phyloP scores from a whole-genome alignment of 1,139 yeast species.

The Lodderomyces oxycetoniae region DNA sequence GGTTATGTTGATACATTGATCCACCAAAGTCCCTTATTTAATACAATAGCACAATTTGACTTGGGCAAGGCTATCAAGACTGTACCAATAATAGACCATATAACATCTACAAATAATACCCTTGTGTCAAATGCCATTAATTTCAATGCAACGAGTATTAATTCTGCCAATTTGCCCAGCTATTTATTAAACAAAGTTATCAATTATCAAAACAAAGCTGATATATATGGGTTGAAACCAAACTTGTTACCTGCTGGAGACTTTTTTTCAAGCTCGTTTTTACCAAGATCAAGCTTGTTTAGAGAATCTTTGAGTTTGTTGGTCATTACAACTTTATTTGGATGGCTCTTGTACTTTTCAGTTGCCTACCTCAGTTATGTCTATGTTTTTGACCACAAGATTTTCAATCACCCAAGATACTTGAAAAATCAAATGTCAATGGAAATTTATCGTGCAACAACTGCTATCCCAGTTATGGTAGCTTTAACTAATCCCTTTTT shows the following conservation, averaged over 20 bases:
- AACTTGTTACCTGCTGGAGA: slow-evolving; percentile 40
- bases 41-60: slow-evolving; percentile 6
- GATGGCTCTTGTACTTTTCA: slow-evolving; percentile 72
- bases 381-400: slow-evolving; percentile 78
- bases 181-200: slow-evolving; percentile 16
- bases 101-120: slow-evolving; percentile 3
- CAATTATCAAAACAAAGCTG: slow-evolving; percentile 29
- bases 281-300: slow-evolving; percentile 65
- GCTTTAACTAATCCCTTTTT: slow-evolving; percentile 86
- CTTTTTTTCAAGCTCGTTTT: slow-evolving; percentile 55
- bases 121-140: slow-evolving; percentile 1
- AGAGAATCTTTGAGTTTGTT: slow-evolving; percentile 71
- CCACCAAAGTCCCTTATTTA: slow-evolving; percentile 5
- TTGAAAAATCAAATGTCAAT: slow-evolving; percentile 84
- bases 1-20: slow-evolving; percentile 21
- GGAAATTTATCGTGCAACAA: slow-evolving; percentile 73
- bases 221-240: slow-evolving; percentile 38
- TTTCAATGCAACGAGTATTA: slow-evolving; percentile 7
- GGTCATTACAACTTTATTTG: slow-evolving; percentile 73
- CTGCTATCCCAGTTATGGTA: slow-evolving; percentile 89
- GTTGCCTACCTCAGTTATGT: slow-evolving; percentile 73
- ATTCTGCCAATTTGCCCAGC: slow-evolving; percentile 12
- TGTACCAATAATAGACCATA: slow-evolving; percentile 5
- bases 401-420: slow-evolving; percentile 93
- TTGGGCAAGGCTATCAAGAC: slow-evolving; percentile 2